Base-by-base conservation (phyloP, 495 filamentous ascomycete genomes). In the Neurospora sp. region DNA sequence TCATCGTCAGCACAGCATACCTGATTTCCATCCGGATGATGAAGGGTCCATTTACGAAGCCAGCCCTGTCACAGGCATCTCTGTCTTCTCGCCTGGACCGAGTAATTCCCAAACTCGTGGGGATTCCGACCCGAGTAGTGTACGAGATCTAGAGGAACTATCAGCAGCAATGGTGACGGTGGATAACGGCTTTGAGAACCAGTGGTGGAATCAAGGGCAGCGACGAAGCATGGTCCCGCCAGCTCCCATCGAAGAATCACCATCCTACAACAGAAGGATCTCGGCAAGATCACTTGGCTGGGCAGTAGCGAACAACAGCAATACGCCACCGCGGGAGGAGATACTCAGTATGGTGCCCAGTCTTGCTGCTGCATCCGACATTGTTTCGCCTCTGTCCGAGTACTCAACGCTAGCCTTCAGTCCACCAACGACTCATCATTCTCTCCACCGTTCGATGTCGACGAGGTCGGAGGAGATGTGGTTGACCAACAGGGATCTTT, bases 161-260 rank as follows among this genome's bases (percentile, higher is more conserved):
- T 84, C 85, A 21, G 81, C 81, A 36, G 86, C 86, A 36, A 86
- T 88, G 86, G 84, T 88, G 82, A 88, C 86, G 5, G 85, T 88
- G 9, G 86, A 87, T 74, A 85, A 86, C 71, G 85, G 85, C 13
- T 85, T 86, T 45, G 85, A 86, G 77, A 83, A 82, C 76, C 84
- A 85, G 76, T 85, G 84, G 84, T 85, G 84, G 84, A 82, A 84
- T 71, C 83, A 84, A 71, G 84, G 84, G 7, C 59, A 34, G 6
- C 74, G 83, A 2, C 78, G 82, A 73, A 74, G 39, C 62, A 73
- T 74, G 54, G 4, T 39, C 28, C 11, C n/a, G 5, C 17, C 76
- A 69, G 43, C 34, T 34, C 66, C 70, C 0, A 40, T 37, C 10
- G 38, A 70, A 24, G 70, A 70, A 28, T 34, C 21, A n/a, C 66